A percentile compares a stretch with the other conserved stretches of the same genome.
These are phyloP conservation scores for Didymella sp. DNA, from an alignment of 2,329 filamentous ascomycete species.

Conservation along the genomic window DNA sequence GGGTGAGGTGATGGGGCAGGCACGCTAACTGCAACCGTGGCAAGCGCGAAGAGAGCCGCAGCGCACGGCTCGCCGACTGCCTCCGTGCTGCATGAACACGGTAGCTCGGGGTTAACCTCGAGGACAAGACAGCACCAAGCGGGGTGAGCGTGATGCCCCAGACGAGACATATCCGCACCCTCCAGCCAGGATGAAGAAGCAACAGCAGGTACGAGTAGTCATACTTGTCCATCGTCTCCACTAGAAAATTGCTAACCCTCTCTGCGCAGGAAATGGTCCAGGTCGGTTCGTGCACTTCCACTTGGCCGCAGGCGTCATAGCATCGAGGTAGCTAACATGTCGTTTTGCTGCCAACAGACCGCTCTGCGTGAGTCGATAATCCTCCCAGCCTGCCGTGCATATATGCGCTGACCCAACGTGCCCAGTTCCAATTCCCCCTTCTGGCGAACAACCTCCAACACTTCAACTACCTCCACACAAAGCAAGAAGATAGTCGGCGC, in stretches of 20 bases:
- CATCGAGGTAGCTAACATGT: slow-evolving; percentile 48
- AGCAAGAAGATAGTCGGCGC: slow-evolving; percentile 84
- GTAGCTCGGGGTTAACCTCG: slow-evolving; percentile 11
- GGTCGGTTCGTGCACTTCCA: slow-evolving; percentile 77
- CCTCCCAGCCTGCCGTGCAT: background rate
- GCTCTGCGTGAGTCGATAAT: slow-evolving; percentile 45
- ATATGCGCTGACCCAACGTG: slow-evolving; percentile 28
- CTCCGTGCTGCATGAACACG: slow-evolving; percentile 4
- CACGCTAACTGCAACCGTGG: slow-evolving; percentile 3
- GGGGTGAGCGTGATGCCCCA: slow-evolving; percentile 19
- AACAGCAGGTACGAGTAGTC: slow-evolving; percentile 51
- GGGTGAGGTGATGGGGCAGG: slow-evolving; percentile 4
- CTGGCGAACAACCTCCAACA: slow-evolving; percentile 70
- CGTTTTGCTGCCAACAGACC: slow-evolving; percentile 40
- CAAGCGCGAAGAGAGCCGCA: slow-evolving; percentile 12
- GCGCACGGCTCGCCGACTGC: slow-evolving; percentile 1
- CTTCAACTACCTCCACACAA: slow-evolving; percentile 49
- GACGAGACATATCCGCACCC: slow-evolving; percentile 49
- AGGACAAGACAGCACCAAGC: slow-evolving; percentile 12
- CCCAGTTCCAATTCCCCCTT: slow-evolving; percentile 84
- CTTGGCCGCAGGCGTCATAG: slow-evolving; percentile 32
- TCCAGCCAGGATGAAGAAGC: slow-evolving; percentile 37
- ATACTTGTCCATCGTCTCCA: too few relatives aligned
- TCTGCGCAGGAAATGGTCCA: slow-evolving; percentile 91
- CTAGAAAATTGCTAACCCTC: slow-evolving; percentile 29